Evolutionary conservation across 306 rosid genomes (phyloP), one percentile per base, ranked within the genome.

Genomic region (Quercus suber): DNA sequence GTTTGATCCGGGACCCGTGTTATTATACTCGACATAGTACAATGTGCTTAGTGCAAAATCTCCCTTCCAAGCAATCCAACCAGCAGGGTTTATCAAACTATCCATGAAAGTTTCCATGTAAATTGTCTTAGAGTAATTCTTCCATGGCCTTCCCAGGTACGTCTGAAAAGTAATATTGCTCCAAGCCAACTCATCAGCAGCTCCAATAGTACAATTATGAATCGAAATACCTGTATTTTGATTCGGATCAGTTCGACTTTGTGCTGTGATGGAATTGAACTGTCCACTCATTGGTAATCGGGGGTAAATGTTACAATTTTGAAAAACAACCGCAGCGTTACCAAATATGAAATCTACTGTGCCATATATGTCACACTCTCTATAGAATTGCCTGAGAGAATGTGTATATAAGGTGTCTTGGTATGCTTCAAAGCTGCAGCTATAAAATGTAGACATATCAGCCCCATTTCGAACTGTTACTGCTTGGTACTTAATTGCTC

Each of bases 301-400:
- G 0, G 99, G 95, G 55, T 88, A 86, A 5, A 92, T 13, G 82
- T 92, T 87, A 86, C 99, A 92, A 79, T 81, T 92, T 73, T 92
- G 98, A 79, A 95, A 82, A 0, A 95, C 97, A 20, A 86, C 92
- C 19, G 93, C 92, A 2, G 98, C 94, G 49, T 95, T 91, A 5
- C 99, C 98, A n/a, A 95, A 95, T 55, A 92, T 92, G 91, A 94
- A 94, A 73, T 92, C 99, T 2, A 94, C 95, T 0, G 97, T 94
- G 10, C 99, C 97, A 53, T 88, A 92, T 30, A 94, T 78, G 67
- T 92, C 94, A 30, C 97, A 94, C 76, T 92, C 95, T 43, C 97
- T 63, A 61, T 92, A 95, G 87, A 95, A 95, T 79, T 95, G 98
- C 33, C 98, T 87, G 10, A 95, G 84, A 28, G 99, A 87, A 69